Evolutionary conservation across 192 early-diverging fungal genomes (phyloP), one percentile per base, ranked within the genome.

Genomic region (Thamnidium elegans): DNA sequence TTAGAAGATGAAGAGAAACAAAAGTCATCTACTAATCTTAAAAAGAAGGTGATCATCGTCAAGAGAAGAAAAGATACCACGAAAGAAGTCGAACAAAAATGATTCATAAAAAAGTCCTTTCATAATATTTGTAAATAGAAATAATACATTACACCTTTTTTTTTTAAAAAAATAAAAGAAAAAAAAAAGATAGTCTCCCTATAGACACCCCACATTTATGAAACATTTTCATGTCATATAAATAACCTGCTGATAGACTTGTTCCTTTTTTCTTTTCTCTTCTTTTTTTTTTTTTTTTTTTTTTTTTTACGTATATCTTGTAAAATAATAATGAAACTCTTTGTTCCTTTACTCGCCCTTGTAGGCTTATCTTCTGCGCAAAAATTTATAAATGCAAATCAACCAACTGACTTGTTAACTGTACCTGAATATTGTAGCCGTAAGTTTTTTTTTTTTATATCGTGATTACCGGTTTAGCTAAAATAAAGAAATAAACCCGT

Each of bases 1-100:
- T 50, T 72, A 21, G 64, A 72, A 55, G 64, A 58, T 30, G 32
- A 62, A 32, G 26, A 51, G 31, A 72, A 72, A 44, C 39, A 48
- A 8, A 42, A 56, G 20, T 10, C 21, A 19, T 53, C 23, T 30
- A n/a, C 23, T 13, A 10, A 11, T 32, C 36, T 39, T 10, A 48
- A 13, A 48, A 58, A 58, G 39, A 34, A 39, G 21, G 56, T 58
- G 2, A 39, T 58, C 3, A 58, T 58, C 20, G 56, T 58, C 8
- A 58, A 58, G 36, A 58, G 34, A 17, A 58, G 26, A 55, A 55
- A 19, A 55, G 23, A 55, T 55, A 48, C 46, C 46, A 48, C 17
- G 36, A 39, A 39, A 39, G 36, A 6, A 6, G 36, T 10, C 36
- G 36, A 39, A 39, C 36, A 39, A 39, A 26, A 39, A 39, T 39